phyloP scores from a whole-genome alignment of 495 filamentous ascomycete genomes.

The Neurospora sp. region DNA sequence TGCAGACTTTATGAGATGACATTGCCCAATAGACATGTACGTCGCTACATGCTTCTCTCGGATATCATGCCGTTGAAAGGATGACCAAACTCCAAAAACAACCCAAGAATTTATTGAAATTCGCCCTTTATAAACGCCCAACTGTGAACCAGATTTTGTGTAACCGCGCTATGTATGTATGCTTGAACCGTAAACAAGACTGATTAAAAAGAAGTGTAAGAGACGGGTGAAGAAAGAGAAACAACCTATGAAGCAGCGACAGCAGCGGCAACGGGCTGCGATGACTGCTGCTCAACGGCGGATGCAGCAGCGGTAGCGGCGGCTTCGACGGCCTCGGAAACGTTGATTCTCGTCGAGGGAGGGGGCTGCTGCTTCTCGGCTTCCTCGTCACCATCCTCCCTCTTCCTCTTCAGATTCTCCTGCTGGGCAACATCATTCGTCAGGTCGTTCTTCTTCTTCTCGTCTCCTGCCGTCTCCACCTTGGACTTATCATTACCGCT shows the following conservation, averaged over 20 bases:
- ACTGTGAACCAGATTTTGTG: neutral
- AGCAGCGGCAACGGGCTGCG: neutral
- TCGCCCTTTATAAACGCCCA: neutral
- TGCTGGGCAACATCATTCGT: neutral
- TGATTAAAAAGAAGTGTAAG: neutral
- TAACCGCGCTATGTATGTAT: neutral
- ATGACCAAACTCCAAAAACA: neutral
- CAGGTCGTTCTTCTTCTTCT: neutral
- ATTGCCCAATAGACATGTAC: neutral
- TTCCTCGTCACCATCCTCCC: neutral
- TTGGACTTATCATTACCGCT: slow-evolving; percentile 26
- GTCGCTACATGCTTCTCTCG: neutral
- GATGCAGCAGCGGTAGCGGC: neutral
- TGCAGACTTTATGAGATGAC: neutral
- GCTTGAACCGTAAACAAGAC: neutral
- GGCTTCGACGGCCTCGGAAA: neutral
- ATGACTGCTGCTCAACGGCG: neutral
- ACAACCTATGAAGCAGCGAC: neutral
- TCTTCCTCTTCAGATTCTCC: neutral
- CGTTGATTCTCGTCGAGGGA: neutral
- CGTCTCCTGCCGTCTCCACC: slow-evolving; percentile 28
- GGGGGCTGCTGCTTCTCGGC: neutral
- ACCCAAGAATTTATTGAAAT: neutral
- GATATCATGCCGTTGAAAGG: neutral
- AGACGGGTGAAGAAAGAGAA: neutral